Conservation (phyloP, 768 basidiomycete genomes). For the Tulasnella sp. region DNA sequence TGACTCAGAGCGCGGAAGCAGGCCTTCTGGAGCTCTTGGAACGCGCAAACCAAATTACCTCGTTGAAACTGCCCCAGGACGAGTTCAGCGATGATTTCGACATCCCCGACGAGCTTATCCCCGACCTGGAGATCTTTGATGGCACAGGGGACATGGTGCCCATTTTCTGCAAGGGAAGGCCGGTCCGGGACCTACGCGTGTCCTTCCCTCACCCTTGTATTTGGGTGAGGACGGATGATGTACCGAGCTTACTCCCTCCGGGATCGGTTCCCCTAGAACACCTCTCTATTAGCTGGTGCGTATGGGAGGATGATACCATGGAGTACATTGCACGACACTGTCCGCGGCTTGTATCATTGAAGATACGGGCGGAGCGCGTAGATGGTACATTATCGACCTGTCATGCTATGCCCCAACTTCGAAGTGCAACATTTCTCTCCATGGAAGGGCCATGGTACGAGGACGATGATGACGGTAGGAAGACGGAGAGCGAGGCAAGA, state of each 20-base stretch:
- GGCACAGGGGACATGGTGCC: background rate
- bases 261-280: background rate
- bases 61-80: background rate
- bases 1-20: background rate
- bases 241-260: background rate
- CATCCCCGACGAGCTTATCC: background rate
- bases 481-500: no score
- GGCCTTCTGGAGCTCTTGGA: background rate
- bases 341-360: no score
- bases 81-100: background rate
- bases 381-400: no score
- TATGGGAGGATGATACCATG: background rate
- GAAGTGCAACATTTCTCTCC: no score
- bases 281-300: background rate
- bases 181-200: background rate
- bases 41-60: background rate
- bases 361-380: no score
- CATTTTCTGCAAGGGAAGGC: background rate
- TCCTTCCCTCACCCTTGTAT: no score
- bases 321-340: background rate
- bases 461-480: no score
- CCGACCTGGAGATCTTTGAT: background rate
- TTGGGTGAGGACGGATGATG: background rate
- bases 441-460: no score
- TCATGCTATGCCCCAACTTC: no score